phyloP scores from a whole-genome alignment of 352 stramenopile genomes.

The Phytophthora litchii region DNA sequence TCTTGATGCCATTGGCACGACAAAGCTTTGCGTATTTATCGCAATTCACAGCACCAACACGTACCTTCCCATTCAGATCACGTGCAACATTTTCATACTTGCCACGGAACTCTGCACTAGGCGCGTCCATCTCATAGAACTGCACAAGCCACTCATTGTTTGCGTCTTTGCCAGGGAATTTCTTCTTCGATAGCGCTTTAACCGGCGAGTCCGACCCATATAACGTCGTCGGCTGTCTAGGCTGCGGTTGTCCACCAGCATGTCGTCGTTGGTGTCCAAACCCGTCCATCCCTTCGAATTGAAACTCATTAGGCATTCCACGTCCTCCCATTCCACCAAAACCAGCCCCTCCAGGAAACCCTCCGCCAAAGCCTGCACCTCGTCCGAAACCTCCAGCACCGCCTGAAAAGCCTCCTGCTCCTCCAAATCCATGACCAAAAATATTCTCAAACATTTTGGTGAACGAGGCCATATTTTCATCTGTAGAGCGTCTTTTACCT shows the following conservation, averaged over 20 bases:
- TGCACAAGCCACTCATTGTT: constrained; percentile 87
- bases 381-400: constrained; percentile 38
- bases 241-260: constrained; percentile 13
- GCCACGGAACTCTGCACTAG: constrained; percentile 63
- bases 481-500: constrained; percentile 38
- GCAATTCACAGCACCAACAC: constrained; percentile 80
- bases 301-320: constrained; percentile 70
- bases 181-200: constrained; percentile 65
- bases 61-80: constrained; percentile 72
- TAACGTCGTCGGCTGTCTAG: constrained; percentile 44
- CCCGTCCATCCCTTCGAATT: constrained; percentile 81
- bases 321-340: constrained; percentile 35
- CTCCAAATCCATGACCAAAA: constrained; percentile 71
- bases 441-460: constrained; percentile 91
- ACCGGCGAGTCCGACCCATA: constrained; percentile 72
- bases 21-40: constrained; percentile 72
- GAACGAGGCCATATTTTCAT: constrained; percentile 74
- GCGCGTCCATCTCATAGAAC: constrained; percentile 73
- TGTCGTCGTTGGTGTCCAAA: constrained; percentile 45
- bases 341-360: constrained; percentile 27
- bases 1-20: constrained; percentile 38
- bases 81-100: constrained; percentile 69
- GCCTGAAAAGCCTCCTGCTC: constrained; percentile 29
- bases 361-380: constrained; percentile 26
- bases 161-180: constrained; percentile 68